Conservation (phyloP, 306 rosid genomes). For the Sphenostylis stenocarpa region DNA sequence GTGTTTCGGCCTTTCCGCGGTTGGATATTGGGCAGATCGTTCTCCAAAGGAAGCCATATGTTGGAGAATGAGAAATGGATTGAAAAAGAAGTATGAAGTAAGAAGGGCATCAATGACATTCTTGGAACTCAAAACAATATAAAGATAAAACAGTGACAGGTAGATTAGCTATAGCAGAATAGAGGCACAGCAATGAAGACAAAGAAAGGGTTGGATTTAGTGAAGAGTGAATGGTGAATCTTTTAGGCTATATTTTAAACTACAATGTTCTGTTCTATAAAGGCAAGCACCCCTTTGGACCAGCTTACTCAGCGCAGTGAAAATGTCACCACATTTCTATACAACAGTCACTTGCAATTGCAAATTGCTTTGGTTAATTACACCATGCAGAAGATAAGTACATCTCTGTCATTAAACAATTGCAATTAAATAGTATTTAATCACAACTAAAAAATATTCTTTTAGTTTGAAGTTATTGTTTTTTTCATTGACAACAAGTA, state of each 20-base stretch:
- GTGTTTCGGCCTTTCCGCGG: conserved; percentile 17
- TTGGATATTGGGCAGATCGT: conserved; percentile 4
- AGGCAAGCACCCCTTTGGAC: conserved; percentile 16
- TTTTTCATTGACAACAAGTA: background rate
- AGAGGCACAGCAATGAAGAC: conserved; percentile 34
- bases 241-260: background rate
- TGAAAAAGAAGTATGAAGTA: conserved; percentile 31
- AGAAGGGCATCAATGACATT: conserved; percentile 42
- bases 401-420: background rate
- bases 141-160: conserved; percentile 38
- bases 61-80: conserved; percentile 21
- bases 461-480: background rate
- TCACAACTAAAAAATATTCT: background rate
- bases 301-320: conserved; percentile 11
- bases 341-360: conserved; percentile 23
- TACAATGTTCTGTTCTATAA: conserved; percentile 1
- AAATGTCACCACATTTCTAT: conserved; percentile 1
- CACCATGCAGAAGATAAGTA: background rate
- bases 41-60: conserved; percentile 57
- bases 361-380: conserved; percentile 6
- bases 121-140: conserved; percentile 35
- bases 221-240: conserved; percentile 30
- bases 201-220: conserved; percentile 35
- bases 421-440: background rate
- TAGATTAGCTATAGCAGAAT: conserved; percentile 30